Percentiles rank a stretch among this genome's conserved stretches.
Conservation (phyloP, 495 filamentous ascomycete species). For the Talaromyces borbonicus region DNA sequence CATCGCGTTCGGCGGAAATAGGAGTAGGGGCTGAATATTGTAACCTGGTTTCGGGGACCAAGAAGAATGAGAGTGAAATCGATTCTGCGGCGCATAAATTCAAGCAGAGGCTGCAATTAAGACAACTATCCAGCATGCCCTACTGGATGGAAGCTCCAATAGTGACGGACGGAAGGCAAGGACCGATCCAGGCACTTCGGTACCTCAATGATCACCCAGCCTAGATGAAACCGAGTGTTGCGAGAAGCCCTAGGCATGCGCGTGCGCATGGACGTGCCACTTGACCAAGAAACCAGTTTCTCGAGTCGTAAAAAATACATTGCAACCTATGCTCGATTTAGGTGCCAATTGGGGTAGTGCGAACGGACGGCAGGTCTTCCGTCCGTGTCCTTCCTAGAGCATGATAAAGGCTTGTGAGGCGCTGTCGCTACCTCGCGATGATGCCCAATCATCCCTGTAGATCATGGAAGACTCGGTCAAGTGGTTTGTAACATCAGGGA, state of each 20-base stretch:
- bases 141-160: conserved; percentile 5
- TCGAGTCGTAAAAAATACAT: conserved; percentile 1
- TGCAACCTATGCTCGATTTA: neutral
- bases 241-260: neutral
- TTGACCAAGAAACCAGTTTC: neutral
- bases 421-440: too few species aligned
- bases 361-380: neutral
- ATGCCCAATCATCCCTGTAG: neutral
- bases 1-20: neutral
- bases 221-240: too few species aligned
- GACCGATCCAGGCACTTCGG: conserved; percentile 9
- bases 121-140: neutral
- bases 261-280: neutral
- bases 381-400: neutral
- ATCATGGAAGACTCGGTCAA: neutral
- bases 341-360: neutral
- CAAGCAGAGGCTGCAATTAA: conserved; percentile 1
- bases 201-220: conserved; percentile 7
- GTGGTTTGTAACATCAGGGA: too few species aligned
- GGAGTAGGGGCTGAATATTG: neutral
- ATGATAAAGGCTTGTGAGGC: neutral
- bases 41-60: neutral
- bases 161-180: conserved; percentile 7
- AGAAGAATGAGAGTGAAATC: conserved; percentile 1
- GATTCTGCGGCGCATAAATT: conserved; percentile 3